phyloP scores from a whole-genome alignment of 106 monocot species.

The Dendrobium officinale region DNA sequence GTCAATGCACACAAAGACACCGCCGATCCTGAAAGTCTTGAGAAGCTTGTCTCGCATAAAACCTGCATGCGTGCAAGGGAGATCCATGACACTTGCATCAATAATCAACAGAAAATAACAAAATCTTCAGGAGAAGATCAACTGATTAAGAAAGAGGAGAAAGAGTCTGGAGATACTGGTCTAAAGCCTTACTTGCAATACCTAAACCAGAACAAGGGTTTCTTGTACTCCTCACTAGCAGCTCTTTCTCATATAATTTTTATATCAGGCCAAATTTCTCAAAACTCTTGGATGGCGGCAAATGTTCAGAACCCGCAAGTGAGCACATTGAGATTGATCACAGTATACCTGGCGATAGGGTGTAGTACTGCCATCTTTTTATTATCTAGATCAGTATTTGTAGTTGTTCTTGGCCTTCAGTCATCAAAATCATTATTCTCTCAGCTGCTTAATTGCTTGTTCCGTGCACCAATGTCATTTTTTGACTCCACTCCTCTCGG shows the following conservation, averaged over 20 bases:
- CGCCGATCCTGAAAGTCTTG: conserved; percentile 31
- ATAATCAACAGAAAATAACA: conserved; percentile 10
- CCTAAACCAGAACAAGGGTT: conserved; percentile 80
- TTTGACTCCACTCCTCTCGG: conserved; percentile 94
- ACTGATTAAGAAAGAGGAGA: conserved; percentile 94
- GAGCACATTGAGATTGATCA: conserved; percentile 60
- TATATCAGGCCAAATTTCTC: conserved; percentile 73
- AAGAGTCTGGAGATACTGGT: conserved; percentile 67
- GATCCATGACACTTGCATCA: conserved; percentile 9
- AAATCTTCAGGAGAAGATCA: conserved; percentile 38
- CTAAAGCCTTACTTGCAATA: conserved; percentile 76
- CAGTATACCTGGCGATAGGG: conserved; percentile 71
- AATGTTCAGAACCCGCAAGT: conserved; percentile 78
- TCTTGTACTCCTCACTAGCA: conserved; percentile 36
- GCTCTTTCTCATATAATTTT: conserved; percentile 53
- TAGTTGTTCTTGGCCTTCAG: conserved; percentile 66
- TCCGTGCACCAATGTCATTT: conserved; percentile 92
- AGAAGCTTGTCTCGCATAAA: conserved; percentile 11
- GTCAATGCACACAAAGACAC: conserved; percentile 83
- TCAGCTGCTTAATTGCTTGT: conserved; percentile 68
- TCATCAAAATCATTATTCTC: conserved; percentile 85
- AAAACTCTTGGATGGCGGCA: conserved; percentile 97
- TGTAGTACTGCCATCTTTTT: conserved; percentile 45
- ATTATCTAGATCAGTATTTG: conserved; percentile 47
- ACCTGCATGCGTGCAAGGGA: conserved; percentile 19